A percentile compares a stretch with the other conserved stretches of the same genome.
phyloP scores from a whole-genome alignment of 257 asterid species.

The Solanum dulcamara region DNA sequence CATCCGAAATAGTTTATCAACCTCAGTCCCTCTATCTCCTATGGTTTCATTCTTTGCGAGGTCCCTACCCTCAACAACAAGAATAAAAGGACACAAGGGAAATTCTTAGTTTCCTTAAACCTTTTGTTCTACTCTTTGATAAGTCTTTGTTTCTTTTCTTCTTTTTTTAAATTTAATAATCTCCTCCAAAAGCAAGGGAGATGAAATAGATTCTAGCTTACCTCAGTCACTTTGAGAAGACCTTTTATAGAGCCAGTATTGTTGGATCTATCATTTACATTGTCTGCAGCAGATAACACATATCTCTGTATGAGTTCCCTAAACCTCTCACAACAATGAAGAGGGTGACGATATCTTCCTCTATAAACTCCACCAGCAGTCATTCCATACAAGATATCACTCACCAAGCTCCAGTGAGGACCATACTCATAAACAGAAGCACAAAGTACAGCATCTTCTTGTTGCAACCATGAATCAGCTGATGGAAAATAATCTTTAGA shows the following conservation, averaged over 20 bases:
- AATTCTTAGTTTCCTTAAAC: neutral
- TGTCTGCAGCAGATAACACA: constrained; percentile 52
- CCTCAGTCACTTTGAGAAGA: constrained; percentile 90
- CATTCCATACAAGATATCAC: constrained; percentile 68
- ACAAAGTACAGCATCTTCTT: constrained; percentile 79
- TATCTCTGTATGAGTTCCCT: constrained; percentile 83
- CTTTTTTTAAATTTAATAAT: neutral
- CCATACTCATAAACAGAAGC: constrained; percentile 82
- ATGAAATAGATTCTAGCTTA: constrained; percentile 14
- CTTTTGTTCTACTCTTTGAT: neutral
- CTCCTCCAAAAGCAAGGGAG: neutral
- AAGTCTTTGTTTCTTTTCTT: neutral
- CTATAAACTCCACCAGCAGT: constrained; percentile 72
- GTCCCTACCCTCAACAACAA: neutral
- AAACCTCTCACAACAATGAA: constrained; percentile 89
- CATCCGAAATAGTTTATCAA: neutral
- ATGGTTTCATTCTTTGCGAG: neutral
- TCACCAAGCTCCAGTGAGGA: constrained; percentile 74
- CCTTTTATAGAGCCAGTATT: constrained; percentile 56
- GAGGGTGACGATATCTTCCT: constrained; percentile 82
- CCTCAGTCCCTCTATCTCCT: neutral
- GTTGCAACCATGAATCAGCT: constrained; percentile 78
- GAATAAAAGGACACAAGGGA: neutral
- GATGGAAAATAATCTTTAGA: constrained; percentile 57
- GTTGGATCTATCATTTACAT: constrained; percentile 52